Percentiles rank a stretch among this genome's conserved stretches.
phyloP scores from a whole-genome alignment of 257 asterid species.

The Fraxinus pennsylvanica region DNA sequence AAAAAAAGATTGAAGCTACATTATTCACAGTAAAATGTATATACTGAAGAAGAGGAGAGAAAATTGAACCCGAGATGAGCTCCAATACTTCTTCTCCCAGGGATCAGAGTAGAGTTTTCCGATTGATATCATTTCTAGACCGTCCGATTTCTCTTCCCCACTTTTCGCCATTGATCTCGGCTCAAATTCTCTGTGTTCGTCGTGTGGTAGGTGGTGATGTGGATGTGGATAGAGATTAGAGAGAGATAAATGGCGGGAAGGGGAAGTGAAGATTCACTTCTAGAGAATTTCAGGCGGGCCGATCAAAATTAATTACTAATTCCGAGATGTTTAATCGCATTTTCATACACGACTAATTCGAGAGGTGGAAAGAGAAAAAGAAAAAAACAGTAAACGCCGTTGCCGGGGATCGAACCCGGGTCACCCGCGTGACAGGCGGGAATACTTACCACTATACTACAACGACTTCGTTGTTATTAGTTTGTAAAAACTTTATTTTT shows the following conservation, averaged over 20 bases:
- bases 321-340: no score
- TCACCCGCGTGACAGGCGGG: conserved; percentile 99
- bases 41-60: not conserved
- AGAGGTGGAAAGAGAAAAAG: no score
- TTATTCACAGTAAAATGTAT: no score
- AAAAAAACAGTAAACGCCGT: conserved; percentile 40
- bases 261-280: not conserved
- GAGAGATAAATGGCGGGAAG: conserved; percentile 49
- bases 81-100: conserved; percentile 98
- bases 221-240: not conserved
- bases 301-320: no score
- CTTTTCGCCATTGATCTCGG: conserved; percentile 48
- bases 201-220: not conserved
- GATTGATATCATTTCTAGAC: conserved; percentile 66
- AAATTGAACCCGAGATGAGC: conserved; percentile 85
- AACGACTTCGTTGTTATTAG: no score
- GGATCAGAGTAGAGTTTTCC: conserved; percentile 71
- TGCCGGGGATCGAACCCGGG: conserved; percentile 99
- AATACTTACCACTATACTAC: conserved; percentile 98
- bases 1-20: no score
- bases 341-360: no score
- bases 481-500: no score
- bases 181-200: not conserved
- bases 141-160: conserved; percentile 54
- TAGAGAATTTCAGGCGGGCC: no score